phyloP scores from a whole-genome alignment of 2,329 filamentous ascomycete species.

The Coleophoma eucalyptorum region DNA sequence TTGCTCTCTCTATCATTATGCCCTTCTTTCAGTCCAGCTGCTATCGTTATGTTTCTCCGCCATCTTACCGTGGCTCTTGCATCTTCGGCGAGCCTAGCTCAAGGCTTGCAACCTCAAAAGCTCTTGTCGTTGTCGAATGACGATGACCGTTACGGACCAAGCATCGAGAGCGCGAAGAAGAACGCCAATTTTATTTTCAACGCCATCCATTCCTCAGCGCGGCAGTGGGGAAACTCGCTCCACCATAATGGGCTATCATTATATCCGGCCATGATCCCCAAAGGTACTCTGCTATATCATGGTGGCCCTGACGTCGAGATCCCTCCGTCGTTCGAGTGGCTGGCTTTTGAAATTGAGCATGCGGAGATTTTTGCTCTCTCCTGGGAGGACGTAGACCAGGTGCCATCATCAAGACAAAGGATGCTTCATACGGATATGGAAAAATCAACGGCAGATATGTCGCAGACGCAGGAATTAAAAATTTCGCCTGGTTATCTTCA shows the following conservation, averaged over 20 bases:
- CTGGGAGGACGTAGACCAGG: not conserved
- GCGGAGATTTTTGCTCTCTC: constrained; percentile 55
- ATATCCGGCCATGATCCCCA: constrained; percentile 60
- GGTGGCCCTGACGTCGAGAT: constrained; percentile 43
- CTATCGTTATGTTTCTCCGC: not conserved
- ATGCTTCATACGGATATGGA: not conserved
- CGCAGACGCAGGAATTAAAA: no score
- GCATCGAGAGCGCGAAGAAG: not conserved
- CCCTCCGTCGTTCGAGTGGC: constrained; percentile 58
- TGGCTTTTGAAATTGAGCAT: constrained; percentile 74
- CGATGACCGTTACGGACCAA: constrained; percentile 11
- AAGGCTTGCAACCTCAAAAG: no score
- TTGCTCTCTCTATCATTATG: not conserved
- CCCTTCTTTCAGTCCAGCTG: not conserved
- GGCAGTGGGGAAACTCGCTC: constrained; percentile 69
- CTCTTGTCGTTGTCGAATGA: no score
- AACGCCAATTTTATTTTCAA: constrained; percentile 69
- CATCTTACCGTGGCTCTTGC: not conserved
- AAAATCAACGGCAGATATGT: not conserved
- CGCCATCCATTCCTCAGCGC: constrained; percentile 64
- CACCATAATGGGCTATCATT: constrained; percentile 73
- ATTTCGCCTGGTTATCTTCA: not conserved
- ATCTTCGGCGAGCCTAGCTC: no score
- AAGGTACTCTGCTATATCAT: constrained; percentile 63
- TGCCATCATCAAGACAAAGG: no score